Conservation (phyloP, 306 rosid genomes). For the Senna tora region DNA sequence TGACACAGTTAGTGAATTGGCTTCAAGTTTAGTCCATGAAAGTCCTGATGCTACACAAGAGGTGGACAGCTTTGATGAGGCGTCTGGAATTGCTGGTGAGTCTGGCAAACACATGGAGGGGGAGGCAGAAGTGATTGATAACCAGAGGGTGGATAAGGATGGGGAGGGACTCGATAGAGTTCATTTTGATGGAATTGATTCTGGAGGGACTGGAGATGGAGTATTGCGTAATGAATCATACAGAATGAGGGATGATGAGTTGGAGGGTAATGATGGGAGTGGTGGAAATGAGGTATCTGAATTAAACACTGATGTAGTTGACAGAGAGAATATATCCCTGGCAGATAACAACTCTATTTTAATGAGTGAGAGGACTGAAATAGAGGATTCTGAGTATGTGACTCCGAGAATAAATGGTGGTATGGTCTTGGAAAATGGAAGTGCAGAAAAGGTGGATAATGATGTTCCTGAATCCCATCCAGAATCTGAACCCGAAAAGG, state of each 20-base stretch:
- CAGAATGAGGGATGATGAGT: slow-evolving; percentile 29
- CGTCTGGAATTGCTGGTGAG: slow-evolving; percentile 32
- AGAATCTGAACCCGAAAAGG: slow-evolving; percentile 46
- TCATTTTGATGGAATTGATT: slow-evolving; percentile 44
- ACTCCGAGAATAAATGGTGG: slow-evolving; percentile 41
- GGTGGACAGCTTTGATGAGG: slow-evolving; percentile 62
- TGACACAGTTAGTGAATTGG: slow-evolving; percentile 19
- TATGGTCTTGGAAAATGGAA: slow-evolving; percentile 41
- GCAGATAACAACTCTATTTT: slow-evolving; percentile 38
- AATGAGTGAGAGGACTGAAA: slow-evolving; percentile 46
- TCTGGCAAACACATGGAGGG: slow-evolving; percentile 3
- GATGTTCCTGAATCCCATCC: slow-evolving; percentile 40
- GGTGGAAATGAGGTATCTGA: slow-evolving; percentile 46
- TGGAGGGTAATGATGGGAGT: slow-evolving; percentile 36
- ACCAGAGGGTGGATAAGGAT: slow-evolving; percentile 26
- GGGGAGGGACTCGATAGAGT: slow-evolving; percentile 12
- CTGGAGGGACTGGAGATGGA: slow-evolving; percentile 44
- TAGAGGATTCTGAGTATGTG: slow-evolving; percentile 39
- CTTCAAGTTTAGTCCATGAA: slow-evolving; percentile 37
- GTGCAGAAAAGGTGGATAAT: slow-evolving; percentile 37
- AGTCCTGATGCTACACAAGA: slow-evolving; percentile 37
- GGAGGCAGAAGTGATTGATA: slow-evolving; percentile 22
- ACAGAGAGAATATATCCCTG: slow-evolving; percentile 34
- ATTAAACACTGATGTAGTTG: slow-evolving; percentile 38
- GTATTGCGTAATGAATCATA: slow-evolving; percentile 34